Percentiles rank a stretch among this genome's conserved stretches.
Evolutionary conservation across 495 filamentous ascomycete genomes (phyloP).

Genomic region (Aspergillus bertholletiae): DNA sequence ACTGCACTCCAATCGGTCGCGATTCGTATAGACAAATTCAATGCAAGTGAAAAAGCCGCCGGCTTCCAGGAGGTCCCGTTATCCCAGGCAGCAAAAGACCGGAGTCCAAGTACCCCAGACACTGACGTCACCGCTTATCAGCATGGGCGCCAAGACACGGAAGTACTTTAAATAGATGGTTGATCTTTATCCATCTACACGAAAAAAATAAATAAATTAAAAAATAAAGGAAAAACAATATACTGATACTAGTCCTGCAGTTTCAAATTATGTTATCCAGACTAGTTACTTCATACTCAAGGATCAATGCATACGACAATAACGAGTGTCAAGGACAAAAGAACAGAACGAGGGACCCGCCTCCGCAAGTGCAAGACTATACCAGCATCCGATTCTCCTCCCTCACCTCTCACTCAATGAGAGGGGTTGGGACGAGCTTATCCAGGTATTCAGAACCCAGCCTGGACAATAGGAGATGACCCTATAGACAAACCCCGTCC

Average conservation of each 20-base stretch:
- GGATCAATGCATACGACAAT: constrained; percentile 12
- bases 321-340: constrained; percentile 10
- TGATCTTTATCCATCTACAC: too few relatives aligned
- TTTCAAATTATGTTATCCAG: constrained; percentile 19
- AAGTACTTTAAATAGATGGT: too few relatives aligned
- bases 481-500: constrained; percentile 31
- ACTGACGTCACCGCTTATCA: too few relatives aligned
- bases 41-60: too few relatives aligned
- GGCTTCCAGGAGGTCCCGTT: too few relatives aligned
- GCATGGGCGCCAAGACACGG: too few relatives aligned
- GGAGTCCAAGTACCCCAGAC: too few relatives aligned
- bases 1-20: too few relatives aligned
- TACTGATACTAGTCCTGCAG: background rate
- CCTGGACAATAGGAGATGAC: constrained; percentile 50
- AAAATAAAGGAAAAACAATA: too few relatives aligned
- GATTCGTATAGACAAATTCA: too few relatives aligned
- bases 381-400: constrained; percentile 47
- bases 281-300: constrained; percentile 23
- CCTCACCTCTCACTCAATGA: constrained; percentile 18
- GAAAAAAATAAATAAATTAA: too few relatives aligned
- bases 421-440: constrained; percentile 27
- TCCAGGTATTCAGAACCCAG: constrained; percentile 34
- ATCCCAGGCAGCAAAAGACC: too few relatives aligned
- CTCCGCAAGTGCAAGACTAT: constrained; percentile 5
- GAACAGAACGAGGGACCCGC: constrained; percentile 17